phyloP scores from a whole-genome alignment of 805 yeast genomes.

The Maudiozyma pseudohumilis region DNA sequence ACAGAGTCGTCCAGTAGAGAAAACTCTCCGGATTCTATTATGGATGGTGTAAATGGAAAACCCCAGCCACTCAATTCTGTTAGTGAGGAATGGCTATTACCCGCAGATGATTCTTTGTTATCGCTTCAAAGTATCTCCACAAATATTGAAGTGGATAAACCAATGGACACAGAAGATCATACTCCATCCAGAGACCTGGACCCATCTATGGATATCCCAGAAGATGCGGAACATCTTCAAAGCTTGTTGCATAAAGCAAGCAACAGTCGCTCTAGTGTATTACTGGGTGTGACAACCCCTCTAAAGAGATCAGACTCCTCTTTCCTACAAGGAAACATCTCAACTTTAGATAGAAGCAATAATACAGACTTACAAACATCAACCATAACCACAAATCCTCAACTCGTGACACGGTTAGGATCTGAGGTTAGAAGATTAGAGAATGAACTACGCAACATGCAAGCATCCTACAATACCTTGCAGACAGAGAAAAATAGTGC shows the following conservation, averaged over 20 bases:
- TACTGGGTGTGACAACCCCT: background rate
- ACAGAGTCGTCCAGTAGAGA: background rate
- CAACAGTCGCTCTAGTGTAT: conserved; percentile 1
- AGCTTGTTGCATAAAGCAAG: background rate
- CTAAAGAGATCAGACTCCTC: background rate
- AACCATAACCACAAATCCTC: conserved; percentile 28
- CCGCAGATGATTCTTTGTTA: conserved; percentile 6
- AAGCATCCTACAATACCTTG: conserved; percentile 50
- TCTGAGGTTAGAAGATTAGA: conserved; percentile 71
- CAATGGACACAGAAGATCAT: background rate
- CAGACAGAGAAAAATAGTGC: conserved; percentile 52
- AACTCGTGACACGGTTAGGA: conserved; percentile 64
- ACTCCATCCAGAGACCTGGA: background rate
- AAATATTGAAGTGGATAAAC: background rate
- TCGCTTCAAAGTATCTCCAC: background rate
- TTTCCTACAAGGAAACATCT: background rate
- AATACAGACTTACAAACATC: conserved; percentile 1
- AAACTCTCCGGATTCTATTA: background rate
- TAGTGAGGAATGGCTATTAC: conserved; percentile 15
- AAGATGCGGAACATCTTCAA: conserved; percentile 19
- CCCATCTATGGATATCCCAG: conserved; percentile 13
- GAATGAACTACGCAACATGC: conserved; percentile 56
- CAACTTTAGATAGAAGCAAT: conserved; percentile 1
- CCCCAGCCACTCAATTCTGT: background rate
- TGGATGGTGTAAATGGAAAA: background rate